Evolutionary conservation across 2,329 filamentous ascomycete species (phyloP).

Genomic region (Talaromyces rugulosus): DNA sequence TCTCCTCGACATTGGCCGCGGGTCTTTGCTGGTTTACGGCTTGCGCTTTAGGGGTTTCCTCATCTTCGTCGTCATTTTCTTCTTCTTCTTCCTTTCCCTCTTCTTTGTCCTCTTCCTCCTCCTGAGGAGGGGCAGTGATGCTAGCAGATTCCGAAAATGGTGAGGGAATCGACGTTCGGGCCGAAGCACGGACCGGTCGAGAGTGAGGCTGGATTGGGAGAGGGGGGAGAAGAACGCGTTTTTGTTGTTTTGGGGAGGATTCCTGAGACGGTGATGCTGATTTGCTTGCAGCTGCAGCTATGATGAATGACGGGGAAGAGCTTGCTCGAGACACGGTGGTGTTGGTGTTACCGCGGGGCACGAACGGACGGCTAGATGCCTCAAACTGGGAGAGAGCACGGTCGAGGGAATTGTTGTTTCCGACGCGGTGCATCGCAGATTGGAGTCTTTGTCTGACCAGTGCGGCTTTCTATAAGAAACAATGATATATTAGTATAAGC

Average conservation of each 20-base stretch:
- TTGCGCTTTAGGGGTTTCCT: constrained; percentile 6
- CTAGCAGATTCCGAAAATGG: constrained; percentile 2
- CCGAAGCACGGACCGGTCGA: constrained; percentile 10
- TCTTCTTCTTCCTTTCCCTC: background rate
- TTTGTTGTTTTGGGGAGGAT: constrained; percentile 2
- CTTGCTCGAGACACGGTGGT: background rate
- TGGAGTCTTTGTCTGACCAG: constrained; percentile 36
- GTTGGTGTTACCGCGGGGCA: background rate
- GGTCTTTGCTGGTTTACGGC: background rate
- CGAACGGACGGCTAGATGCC: constrained; percentile 16
- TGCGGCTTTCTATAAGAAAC: constrained; percentile 31
- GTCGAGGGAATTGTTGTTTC: constrained; percentile 35
- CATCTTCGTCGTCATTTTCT: background rate
- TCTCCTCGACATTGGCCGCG: background rate
- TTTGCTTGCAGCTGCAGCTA: background rate
- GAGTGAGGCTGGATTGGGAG: constrained; percentile 12
- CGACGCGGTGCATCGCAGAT: constrained; percentile 37
- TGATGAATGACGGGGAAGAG: background rate
- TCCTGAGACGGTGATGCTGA: background rate
- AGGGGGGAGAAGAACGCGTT: constrained; percentile 10
- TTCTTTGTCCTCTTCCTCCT: background rate
- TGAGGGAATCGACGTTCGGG: constrained; percentile 3
- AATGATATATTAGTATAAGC: background rate
- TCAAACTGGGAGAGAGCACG: constrained; percentile 38
- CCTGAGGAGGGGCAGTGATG: background rate